Evolutionary conservation across 2,329 filamentous ascomycete genomes (phyloP), one percentile per base, ranked within the genome.

Genomic region (Aspergillus calidoustus): DNA sequence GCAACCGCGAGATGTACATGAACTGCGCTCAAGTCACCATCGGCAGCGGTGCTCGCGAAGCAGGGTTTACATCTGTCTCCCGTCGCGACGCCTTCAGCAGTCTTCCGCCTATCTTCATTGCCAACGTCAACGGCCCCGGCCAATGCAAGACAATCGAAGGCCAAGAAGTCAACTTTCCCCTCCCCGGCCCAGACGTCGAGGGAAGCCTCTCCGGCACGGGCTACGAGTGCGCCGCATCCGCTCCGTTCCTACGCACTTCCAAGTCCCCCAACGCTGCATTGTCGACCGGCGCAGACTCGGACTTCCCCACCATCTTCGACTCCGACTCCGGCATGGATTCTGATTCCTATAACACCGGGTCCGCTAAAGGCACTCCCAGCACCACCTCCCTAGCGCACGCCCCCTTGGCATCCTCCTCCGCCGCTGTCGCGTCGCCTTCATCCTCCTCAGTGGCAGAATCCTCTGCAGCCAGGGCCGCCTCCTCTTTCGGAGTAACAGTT

Each of bases 1-100:
- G 91, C 28, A 93, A 93, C 78, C 85, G 91, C 52, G 91, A 94
- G 75, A 91, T 91, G 86, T 95, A 95, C 84, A 92, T 92, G 89
- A 92, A 92, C 79, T 95, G 91, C 72, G 91, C 91, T 7, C 82
- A 85, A 55, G 84, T 93, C 68, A 86, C 84, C 64, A 87, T 93
- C 41, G 72, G 77, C 2, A 74, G 73, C 11, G 25, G 44, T 7
- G 34, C 49, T 2, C 48, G 53, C 6, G 38, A 58, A 13, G 30
- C 63, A 43, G 58, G 65, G 50, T 63, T 59, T 51, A 58, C 54
- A 17, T 41, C 54, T 13, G 31, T 68, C 31, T 31, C 60, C 50
- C 60, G 51, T 38, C 58, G 58, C 38, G 57, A 64, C 31, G 62
- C 73, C 52, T 87, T 91, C 73, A 78, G 80, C 60, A 74, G 75